phyloP scores from a whole-genome alignment of 1,139 yeast genomes.

The Trichomonascaceae sp. region DNA sequence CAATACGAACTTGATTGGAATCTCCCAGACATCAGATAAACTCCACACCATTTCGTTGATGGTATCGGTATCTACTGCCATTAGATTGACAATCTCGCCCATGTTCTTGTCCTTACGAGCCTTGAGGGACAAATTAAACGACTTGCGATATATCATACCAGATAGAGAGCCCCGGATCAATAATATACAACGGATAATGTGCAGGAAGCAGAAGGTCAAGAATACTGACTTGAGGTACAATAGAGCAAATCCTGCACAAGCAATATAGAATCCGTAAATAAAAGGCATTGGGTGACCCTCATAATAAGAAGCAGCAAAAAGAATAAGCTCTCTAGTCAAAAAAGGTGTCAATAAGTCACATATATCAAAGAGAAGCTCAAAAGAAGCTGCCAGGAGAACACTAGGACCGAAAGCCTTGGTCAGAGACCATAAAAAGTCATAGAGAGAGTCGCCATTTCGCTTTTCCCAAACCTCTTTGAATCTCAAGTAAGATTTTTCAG shows the following conservation, averaged over 20 bases:
- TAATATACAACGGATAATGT: conserved; percentile 33
- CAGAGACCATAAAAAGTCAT: conserved; percentile 59
- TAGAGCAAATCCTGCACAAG: conserved; percentile 69
- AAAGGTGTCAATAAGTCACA: conserved; percentile 75
- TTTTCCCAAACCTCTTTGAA: conserved; percentile 55
- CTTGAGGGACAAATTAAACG: conserved; percentile 72
- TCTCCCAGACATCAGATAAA: conserved; percentile 49
- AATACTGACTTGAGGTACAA: conserved; percentile 75
- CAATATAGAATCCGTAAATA: conserved; percentile 73
- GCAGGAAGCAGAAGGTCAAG: conserved; percentile 61
- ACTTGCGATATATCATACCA: conserved; percentile 68
- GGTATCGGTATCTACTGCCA: conserved; percentile 61
- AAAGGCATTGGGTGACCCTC: conserved; percentile 41
- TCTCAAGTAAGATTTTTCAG: conserved; percentile 41
- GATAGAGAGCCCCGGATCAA: conserved; percentile 55
- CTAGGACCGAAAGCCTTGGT: conserved; percentile 58
- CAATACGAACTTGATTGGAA: conserved; percentile 52
- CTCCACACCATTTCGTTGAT: conserved; percentile 49
- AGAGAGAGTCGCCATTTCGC: conserved; percentile 39
- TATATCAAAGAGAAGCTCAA: conserved; percentile 64
- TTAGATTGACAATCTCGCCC: conserved; percentile 86
- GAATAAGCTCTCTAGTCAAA: conserved; percentile 61
- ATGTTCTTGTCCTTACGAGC: conserved; percentile 70
- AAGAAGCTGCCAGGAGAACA: conserved; percentile 58
- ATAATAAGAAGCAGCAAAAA: conserved; percentile 69